Evolutionary conservation across 1,284 basidiomycete genomes (phyloP).

Genomic region (Porodaedalea pini): DNA sequence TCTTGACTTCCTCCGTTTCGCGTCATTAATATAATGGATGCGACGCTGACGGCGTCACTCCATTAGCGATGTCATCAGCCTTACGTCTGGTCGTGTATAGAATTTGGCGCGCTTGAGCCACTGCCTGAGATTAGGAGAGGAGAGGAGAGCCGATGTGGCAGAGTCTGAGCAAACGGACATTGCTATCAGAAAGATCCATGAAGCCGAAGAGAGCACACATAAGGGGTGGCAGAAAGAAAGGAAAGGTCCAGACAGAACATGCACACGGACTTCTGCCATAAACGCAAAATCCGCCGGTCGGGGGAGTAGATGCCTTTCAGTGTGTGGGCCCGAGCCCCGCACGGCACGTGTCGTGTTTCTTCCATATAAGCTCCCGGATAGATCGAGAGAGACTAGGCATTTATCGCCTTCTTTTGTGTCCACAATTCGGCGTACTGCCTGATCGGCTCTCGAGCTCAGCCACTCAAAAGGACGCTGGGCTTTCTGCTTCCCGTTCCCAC

Average conservation of each 20-base stretch:
- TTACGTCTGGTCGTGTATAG: background rate
- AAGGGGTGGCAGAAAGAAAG: background rate
- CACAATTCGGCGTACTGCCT: conserved; percentile 11
- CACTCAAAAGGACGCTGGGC: conserved; percentile 6
- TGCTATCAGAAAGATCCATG: conserved; percentile 11
- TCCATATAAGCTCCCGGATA: conserved; percentile 15
- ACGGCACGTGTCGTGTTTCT: conserved; percentile 13
- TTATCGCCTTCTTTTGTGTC: background rate
- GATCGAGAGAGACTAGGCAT: conserved; percentile 2
- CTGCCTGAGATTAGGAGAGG: background rate
- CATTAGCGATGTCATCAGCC: background rate
- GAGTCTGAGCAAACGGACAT: background rate
- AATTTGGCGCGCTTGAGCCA: background rate
- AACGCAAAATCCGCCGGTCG: conserved; percentile 15
- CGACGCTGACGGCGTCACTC: background rate
- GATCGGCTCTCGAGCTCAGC: too few relatives aligned
- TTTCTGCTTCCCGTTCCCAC: background rate
- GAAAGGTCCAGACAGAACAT: background rate
- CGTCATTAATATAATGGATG: background rate
- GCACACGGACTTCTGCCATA: background rate
- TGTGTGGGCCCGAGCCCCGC: conserved; percentile 4
- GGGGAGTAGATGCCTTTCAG: background rate
- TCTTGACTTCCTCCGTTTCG: background rate
- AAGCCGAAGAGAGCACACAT: background rate
- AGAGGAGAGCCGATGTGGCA: background rate